Evolutionary conservation across 1,284 basidiomycete genomes (phyloP).

Genomic region (Ustilago tritici): DNA sequence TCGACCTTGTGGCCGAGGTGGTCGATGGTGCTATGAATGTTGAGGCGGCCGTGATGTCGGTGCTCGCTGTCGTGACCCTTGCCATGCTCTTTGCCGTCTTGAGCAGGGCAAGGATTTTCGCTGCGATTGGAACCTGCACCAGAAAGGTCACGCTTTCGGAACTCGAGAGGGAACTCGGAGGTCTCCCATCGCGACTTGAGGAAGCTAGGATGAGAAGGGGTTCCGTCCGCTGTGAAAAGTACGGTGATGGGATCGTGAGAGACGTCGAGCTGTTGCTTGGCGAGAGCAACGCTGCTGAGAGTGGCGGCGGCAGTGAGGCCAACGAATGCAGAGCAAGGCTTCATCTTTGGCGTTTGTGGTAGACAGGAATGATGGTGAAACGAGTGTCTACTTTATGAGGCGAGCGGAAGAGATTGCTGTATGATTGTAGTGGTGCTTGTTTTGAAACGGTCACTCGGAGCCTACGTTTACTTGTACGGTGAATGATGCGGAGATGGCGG

Average conservation of each 20-base stretch:
- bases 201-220: conserved; percentile 34
- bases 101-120: conserved; percentile 17
- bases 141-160: conserved; percentile 40
- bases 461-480: background rate
- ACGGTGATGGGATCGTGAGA: conserved; percentile 40
- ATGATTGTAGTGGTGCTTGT: background rate
- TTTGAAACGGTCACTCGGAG: background rate
- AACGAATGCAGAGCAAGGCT: conserved; percentile 29
- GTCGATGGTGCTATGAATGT: conserved; percentile 21
- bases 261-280: conserved; percentile 37
- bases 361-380: background rate
- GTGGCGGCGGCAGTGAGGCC: conserved; percentile 43
- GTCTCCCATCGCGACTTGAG: conserved; percentile 43
- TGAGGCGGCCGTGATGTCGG: conserved; percentile 11
- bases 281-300: conserved; percentile 19
- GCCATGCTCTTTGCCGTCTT: conserved; percentile 11
- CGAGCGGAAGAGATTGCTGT: background rate
- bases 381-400: conserved; percentile 4
- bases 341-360: conserved; percentile 21
- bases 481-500: background rate
- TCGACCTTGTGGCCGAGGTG: conserved; percentile 29
- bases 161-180: conserved; percentile 42
- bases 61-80: background rate
- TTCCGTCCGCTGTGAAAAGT: conserved; percentile 39
- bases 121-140: conserved; percentile 34